phyloP scores from a whole-genome alignment of 2,329 filamentous ascomycete genomes.

The Sclerotinia sclerotiorum region DNA sequence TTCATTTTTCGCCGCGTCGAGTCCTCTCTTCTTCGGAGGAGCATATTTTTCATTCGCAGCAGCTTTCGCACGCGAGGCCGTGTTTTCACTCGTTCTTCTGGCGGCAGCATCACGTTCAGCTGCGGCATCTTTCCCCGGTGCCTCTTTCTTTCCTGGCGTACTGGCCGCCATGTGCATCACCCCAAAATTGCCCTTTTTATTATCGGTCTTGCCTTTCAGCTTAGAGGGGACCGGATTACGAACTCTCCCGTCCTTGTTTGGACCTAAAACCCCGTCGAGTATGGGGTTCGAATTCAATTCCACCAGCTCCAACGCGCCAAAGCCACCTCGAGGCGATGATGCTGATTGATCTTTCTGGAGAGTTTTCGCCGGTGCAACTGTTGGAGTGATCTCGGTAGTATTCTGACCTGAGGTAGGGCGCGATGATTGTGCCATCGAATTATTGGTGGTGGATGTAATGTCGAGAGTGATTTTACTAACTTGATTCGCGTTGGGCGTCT shows the following conservation, averaged over 20 bases:
- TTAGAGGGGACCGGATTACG: slow-evolving; percentile 62
- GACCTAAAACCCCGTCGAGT: slow-evolving; percentile 38
- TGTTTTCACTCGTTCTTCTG: slow-evolving; percentile 62
- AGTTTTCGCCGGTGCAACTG: slow-evolving; percentile 29
- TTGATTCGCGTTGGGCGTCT: slow-evolving; percentile 23
- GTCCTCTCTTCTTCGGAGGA: slow-evolving; percentile 43
- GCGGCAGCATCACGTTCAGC: slow-evolving; percentile 58
- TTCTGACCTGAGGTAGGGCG: slow-evolving; percentile 35
- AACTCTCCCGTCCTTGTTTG: slow-evolving; percentile 51
- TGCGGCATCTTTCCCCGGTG: slow-evolving; percentile 44
- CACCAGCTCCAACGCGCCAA: slow-evolving; percentile 55
- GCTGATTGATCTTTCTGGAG: slow-evolving; percentile 29
- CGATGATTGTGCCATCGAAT: slow-evolving; percentile 30
- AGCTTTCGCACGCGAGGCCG: slow-evolving; percentile 56
- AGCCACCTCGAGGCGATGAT: slow-evolving; percentile 39
- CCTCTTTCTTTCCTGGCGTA: slow-evolving; percentile 42
- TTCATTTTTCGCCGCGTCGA: slow-evolving; percentile 34
- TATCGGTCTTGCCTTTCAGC: slow-evolving; percentile 57
- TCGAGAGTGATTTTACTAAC: slow-evolving; percentile 16
- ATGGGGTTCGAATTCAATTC: slow-evolving; percentile 45
- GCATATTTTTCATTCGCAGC: slow-evolving; percentile 56
- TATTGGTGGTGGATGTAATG: slow-evolving; percentile 11
- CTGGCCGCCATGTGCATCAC: slow-evolving; percentile 60
- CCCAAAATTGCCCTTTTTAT: slow-evolving; percentile 59
- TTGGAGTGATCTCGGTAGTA: slow-evolving; percentile 26